Evolutionary conservation across 345 rosid species (phyloP), one percentile per base, ranked within the genome.

Genomic region (Populus deltoides): DNA sequence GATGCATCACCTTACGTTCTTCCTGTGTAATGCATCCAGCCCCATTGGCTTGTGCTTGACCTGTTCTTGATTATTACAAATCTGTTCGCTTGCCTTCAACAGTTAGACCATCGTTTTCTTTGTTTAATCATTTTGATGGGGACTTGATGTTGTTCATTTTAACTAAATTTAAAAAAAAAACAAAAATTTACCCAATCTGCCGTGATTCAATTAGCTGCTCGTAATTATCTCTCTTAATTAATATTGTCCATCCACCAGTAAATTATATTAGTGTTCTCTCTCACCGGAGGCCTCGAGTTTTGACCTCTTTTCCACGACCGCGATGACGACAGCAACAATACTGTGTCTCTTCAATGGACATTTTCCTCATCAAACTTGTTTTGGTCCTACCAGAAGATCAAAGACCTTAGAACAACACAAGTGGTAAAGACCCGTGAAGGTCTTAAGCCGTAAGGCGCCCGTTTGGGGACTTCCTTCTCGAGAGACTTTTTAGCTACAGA

Each of bases 21-120:
- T 29, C 24, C 5, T 7, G 66, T 7, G 3, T 27, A 41, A 41
- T 41, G 13, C 17, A 33, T 33, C 20, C 0, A 27, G 17, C 17
- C 39, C 25, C 18, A 2, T 41, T 69, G 12, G 33, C 22, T 20
- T 8, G 11, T 20, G 3, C 47, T 22, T 36, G 49, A 20, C 20
- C 11, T 17, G 7, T n/a, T 39, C 22, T 18, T 18, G 17, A 35
- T 67, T 11, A 24, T n/a, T 41, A 12, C 47, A 69, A 8, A 41
- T 43, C n/a, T 24, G 72, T 70, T 70, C 72, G 9, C 13, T 4
- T 20, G 45, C 22, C 55, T 41, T 20, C 45, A 69, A 20, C 33
- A 39, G 72, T 69, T 70, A 70, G 41, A 3, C 72, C 10, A 41
- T 70, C 72, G 39, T 69, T 69, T 69, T 69, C 55, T 10, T n/a